Percentiles rank a stretch among this genome's conserved stretches.
These are phyloP conservation scores for Tricholoma saponaceum DNA, from an alignment of 768 basidiomycete genomes.

Conservation along the genomic window DNA sequence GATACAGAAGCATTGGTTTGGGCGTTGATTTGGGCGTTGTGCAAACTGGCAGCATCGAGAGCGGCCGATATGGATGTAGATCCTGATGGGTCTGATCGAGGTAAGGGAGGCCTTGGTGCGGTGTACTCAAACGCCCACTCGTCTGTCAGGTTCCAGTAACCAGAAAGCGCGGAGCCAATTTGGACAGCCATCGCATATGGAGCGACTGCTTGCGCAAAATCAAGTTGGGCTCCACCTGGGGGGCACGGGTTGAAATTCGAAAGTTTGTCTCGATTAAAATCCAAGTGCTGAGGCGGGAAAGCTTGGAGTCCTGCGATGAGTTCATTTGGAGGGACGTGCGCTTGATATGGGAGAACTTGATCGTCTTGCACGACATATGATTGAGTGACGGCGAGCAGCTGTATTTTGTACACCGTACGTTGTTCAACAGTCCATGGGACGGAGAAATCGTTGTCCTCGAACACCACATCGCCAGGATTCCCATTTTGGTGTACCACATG, in stretches of 20 bases:
- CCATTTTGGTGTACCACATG: neutral
- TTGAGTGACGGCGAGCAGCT: slow-evolving; percentile 56
- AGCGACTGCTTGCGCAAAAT: slow-evolving; percentile 51
- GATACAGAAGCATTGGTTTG: slow-evolving; percentile 2
- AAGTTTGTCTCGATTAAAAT: slow-evolving; percentile 37
- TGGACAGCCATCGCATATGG: slow-evolving; percentile 72
- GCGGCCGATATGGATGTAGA: slow-evolving; percentile 32
- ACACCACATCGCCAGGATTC: slow-evolving; percentile 18
- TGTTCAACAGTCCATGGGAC: slow-evolving; percentile 58
- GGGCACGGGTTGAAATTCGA: slow-evolving; percentile 53
- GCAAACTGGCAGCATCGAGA: slow-evolving; percentile 41
- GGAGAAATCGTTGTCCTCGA: slow-evolving; percentile 16
- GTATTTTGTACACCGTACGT: slow-evolving; percentile 60
- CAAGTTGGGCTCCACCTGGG: slow-evolving; percentile 14
- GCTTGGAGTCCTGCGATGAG: slow-evolving; percentile 47
- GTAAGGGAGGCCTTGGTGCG: slow-evolving; percentile 25
- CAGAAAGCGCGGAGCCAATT: slow-evolving; percentile 58
- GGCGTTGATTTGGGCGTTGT: slow-evolving; percentile 27
- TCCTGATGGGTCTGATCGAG: slow-evolving; percentile 10
- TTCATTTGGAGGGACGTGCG: slow-evolving; percentile 49
- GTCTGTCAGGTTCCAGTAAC: slow-evolving; percentile 70
- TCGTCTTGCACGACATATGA: slow-evolving; percentile 47
- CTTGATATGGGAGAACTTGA: slow-evolving; percentile 72
- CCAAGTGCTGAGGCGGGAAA: slow-evolving; percentile 38
- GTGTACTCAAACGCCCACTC: slow-evolving; percentile 62